Evolutionary conservation across 2,329 filamentous ascomycete genomes (phyloP), one percentile per base, ranked within the genome.

Genomic region (Eutypella sp.): DNA sequence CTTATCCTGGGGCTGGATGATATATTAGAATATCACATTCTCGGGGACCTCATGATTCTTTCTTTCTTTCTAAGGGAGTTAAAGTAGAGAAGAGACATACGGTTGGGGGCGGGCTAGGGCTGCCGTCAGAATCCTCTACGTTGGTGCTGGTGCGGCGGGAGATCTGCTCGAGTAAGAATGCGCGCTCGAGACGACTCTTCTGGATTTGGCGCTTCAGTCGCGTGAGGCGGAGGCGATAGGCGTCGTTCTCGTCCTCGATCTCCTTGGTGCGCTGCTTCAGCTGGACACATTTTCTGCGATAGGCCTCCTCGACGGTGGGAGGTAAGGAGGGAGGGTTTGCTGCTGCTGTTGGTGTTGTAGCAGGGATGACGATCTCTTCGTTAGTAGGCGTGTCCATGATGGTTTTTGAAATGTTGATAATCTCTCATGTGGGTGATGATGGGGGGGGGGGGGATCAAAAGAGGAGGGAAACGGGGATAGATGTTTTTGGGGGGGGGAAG

Each of bases 261-360:
- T 96, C 91, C 64, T 84, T 87, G 53, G 93, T 88, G 50, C 93
- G 87, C 58, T 89, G 87, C 71, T 95, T 95, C 19, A 99, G 80
- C 58, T 95, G 87, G 63, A 96, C 89, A 67, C 92, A 97, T 81
- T 99, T 97, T 54, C 89, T 82, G 60, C 93, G 90, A 70, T 97
- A 99, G 42, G 92, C 91, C 65, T 92, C 86, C 69, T 99, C 92
- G 52, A 97, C 90, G 15, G 90, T 95, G 15, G 93, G 92, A 18
- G 92, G 89, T 4, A 86, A 74, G 34, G 80, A 69, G 15, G 81
- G 79, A 24, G 80, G 80, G 45, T 79, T 72, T 50, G 71, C 70
- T 65, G 60, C n/a, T n/a, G n/a, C n/a, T n/a, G n/a, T n/a, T n/a
- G n/a, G n/a, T n/a, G n/a, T n/a, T 64, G 60, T 29, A 40, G n/a